phyloP scores from a whole-genome alignment of 2,329 filamentous ascomycete species.

The Bipolaris victoriae region DNA sequence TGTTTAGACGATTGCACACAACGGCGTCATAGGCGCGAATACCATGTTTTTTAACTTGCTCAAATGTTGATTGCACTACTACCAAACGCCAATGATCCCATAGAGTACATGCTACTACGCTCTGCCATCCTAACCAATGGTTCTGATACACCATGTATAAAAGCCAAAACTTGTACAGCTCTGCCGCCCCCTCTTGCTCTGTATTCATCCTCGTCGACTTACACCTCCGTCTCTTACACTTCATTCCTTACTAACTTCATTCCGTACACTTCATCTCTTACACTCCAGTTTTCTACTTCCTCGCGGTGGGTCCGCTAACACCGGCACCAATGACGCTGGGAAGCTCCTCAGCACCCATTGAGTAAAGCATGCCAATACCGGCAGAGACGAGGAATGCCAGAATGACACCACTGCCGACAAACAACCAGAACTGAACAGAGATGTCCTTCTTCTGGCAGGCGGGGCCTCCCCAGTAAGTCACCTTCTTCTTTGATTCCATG shows the following conservation, averaged over 20 bases:
- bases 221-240: background rate
- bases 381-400: constrained; percentile 72
- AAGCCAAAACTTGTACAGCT: constrained; percentile 13
- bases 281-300: constrained; percentile 43
- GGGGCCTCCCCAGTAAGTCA: constrained; percentile 79
- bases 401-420: constrained; percentile 74
- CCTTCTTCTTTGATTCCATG: constrained; percentile 57
- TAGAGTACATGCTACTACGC: constrained; percentile 24
- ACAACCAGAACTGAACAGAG: constrained; percentile 86
- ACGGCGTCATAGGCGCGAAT: constrained; percentile 4
- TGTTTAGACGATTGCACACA: constrained; percentile 6
- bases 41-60: constrained; percentile 14
- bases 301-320: constrained; percentile 67
- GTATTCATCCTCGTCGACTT: background rate
- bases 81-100: constrained; percentile 40
- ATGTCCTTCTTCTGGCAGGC: constrained; percentile 93
- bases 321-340: constrained; percentile 96
- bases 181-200: background rate
- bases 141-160: constrained; percentile 43
- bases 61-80: constrained; percentile 37
- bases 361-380: constrained; percentile 78
- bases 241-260: too few species aligned
- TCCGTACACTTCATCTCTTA: background rate
- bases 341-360: constrained; percentile 83
- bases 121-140: constrained; percentile 26